Conservation (phyloP, 225 moss, liverwort and hornwort genomes). For the Sphagnum tenellum region DNA sequence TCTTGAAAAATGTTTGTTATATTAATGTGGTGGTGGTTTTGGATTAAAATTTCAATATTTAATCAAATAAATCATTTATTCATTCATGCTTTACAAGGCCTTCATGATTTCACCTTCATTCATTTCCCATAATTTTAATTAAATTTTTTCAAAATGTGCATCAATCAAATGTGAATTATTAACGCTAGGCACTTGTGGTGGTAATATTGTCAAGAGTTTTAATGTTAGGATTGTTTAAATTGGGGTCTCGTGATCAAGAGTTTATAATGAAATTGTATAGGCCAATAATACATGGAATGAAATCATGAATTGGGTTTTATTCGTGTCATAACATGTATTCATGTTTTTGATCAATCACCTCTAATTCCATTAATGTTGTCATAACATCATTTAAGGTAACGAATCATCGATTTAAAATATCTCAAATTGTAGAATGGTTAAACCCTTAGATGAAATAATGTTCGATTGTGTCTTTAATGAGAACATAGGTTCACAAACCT, state of each 20-base stretch:
- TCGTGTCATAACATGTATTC: neutral
- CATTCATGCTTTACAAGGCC: too few relatives aligned
- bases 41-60: too few relatives aligned
- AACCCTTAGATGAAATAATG: slow-evolving; percentile 3
- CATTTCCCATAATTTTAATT: too few relatives aligned
- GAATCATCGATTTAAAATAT: neutral
- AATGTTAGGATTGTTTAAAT: too few relatives aligned
- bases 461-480: neutral
- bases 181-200: too few relatives aligned
- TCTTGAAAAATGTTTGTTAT: neutral
- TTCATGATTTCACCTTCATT: too few relatives aligned
- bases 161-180: too few relatives aligned
- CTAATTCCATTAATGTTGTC: neutral
- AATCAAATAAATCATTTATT: too few relatives aligned
- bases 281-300: neutral
- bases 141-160: too few relatives aligned
- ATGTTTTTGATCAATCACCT: slow-evolving; percentile 1
- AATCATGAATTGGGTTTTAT: neutral
- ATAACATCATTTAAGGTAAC: neutral
- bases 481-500: neutral
- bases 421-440: neutral
- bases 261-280: too few relatives aligned
- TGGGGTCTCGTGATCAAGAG: too few relatives aligned
- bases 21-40: slow-evolving; percentile 1
- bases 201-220: too few relatives aligned